A percentile compares a stretch with the other conserved stretches of the same genome.
These are phyloP conservation scores for Rickenella mellea DNA, from an alignment of 768 basidiomycete genomes.

Conservation along the genomic window DNA sequence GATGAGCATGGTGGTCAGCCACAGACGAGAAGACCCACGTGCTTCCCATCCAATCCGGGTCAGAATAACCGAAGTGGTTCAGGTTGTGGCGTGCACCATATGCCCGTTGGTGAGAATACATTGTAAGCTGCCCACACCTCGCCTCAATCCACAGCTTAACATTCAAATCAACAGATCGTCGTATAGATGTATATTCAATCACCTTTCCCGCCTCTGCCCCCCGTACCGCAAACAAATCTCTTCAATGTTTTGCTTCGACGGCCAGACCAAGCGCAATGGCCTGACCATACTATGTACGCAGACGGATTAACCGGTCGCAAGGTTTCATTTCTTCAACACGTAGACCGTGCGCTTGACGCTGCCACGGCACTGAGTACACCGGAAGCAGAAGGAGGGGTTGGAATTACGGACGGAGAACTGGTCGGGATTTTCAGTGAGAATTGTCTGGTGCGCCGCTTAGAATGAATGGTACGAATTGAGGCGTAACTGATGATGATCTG, in stretches of 20 bases:
- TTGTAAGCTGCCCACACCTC: too few species aligned
- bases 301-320: slow-evolving; percentile 42
- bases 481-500: not conserved
- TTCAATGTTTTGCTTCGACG: slow-evolving; percentile 46
- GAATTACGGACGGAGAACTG: slow-evolving; percentile 39
- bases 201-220: slow-evolving; percentile 41
- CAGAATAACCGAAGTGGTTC: too few species aligned
- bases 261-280: slow-evolving; percentile 44
- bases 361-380: slow-evolving; percentile 41
- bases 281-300: slow-evolving; percentile 46
- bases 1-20: too few species aligned
- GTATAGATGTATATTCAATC: slow-evolving; percentile 47
- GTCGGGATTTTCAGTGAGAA: slow-evolving; percentile 67
- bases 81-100: too few species aligned
- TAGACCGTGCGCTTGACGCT: slow-evolving; percentile 39
- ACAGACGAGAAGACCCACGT: too few species aligned
- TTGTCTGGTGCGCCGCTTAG: slow-evolving; percentile 38
- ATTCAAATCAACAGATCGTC: not conserved
- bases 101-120: too few species aligned
- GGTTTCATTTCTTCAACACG: slow-evolving; percentile 37
- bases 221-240: slow-evolving; percentile 39
- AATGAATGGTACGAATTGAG: not conserved
- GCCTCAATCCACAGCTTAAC: too few species aligned
- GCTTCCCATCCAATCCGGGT: too few species aligned
- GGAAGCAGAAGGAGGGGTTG: slow-evolving; percentile 43